Evolutionary conservation across 139 green algal species (phyloP), one percentile per base, ranked within the genome.

Genomic region (Nannochloris sp.): DNA sequence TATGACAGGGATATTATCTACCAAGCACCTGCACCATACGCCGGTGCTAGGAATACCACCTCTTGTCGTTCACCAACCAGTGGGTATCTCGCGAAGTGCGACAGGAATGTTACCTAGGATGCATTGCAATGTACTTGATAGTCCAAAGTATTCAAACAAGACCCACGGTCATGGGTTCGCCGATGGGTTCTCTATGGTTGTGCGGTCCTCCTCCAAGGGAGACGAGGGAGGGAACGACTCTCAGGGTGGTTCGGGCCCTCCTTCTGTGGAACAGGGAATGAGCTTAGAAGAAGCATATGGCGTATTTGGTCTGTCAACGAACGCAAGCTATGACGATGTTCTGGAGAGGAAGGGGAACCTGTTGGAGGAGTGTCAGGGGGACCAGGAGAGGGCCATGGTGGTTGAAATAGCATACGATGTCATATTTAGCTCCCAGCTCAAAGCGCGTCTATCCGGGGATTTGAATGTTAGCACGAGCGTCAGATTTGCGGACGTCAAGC

Each of bases 361-460:
- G 18, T 16, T 72, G 40, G 40, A 55, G 12, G 10, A 44, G 25
- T 60, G 14, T 5, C 19, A 67, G 18, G 66, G 44, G 0, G 37
- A 72, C 36, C 24, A 25, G 44, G 57, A 72, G 31, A 67, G 40
- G 43, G 59, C 23, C 3, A 67, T 67, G 66, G 40, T 67, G 66
- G 48, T 75, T 24, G 69, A 75, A 55, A 36, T 25, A 3, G 69
- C 69, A 5, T 75, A 75, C 27, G 69, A 75, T 27, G n/a, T 61
- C 0, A 67, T 75, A 44, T 75, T 75, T 53, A 59, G 18, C 14
- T 44, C 49, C 36, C 69, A 67, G 55, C 27, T 75, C 44, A 46
- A 59, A 21, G 61, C 61, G 1, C 19, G 40, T 23, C 44, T 57
- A 18, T 61, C 62, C 40, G 43, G 43, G 29, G 27, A 48, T 61